These are phyloP conservation scores for Arctium minus DNA, from an alignment of 129 eudicot species.

Conservation along the genomic window DNA sequence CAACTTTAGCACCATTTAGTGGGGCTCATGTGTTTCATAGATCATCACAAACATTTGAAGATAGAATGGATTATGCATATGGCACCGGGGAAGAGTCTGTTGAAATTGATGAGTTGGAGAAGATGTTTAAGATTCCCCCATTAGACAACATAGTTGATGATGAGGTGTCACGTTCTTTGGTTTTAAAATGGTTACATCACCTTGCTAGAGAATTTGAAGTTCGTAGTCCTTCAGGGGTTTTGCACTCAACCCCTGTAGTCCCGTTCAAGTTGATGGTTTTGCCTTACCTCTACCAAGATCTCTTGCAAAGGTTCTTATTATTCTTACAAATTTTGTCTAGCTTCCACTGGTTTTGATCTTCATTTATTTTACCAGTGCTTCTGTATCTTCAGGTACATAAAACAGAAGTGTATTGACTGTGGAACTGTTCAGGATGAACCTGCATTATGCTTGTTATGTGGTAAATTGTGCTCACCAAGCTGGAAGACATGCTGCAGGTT, in stretches of 20 bases:
- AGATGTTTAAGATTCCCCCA: conserved; percentile 64
- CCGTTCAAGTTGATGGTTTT: conserved; percentile 77
- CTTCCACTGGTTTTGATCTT: background rate
- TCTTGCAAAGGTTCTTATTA: conserved; percentile 69
- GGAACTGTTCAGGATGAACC: conserved; percentile 73
- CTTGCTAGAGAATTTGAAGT: conserved; percentile 47
- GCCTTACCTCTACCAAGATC: conserved; percentile 87
- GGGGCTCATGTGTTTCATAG: conserved; percentile 35
- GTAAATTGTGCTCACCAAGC: conserved; percentile 81
- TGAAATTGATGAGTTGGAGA: conserved; percentile 64
- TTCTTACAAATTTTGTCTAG: background rate
- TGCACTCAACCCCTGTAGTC: conserved; percentile 58
- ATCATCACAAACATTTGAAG: conserved; percentile 30
- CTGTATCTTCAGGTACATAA: conserved; percentile 62
- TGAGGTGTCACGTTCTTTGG: conserved; percentile 41
- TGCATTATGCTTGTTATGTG: conserved; percentile 91
- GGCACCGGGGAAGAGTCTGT: conserved; percentile 43
- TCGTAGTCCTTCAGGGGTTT: conserved; percentile 22
- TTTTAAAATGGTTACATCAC: conserved; percentile 65
- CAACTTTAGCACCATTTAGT: conserved; percentile 51
- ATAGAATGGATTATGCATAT: conserved; percentile 34
- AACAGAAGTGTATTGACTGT: conserved; percentile 65
- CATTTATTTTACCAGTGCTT: background rate
- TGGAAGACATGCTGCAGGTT: conserved; percentile 99
- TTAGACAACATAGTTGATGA: conserved; percentile 48